Conservation (phyloP, 2,329 filamentous ascomycete genomes). For the Seiridium unicorne region DNA sequence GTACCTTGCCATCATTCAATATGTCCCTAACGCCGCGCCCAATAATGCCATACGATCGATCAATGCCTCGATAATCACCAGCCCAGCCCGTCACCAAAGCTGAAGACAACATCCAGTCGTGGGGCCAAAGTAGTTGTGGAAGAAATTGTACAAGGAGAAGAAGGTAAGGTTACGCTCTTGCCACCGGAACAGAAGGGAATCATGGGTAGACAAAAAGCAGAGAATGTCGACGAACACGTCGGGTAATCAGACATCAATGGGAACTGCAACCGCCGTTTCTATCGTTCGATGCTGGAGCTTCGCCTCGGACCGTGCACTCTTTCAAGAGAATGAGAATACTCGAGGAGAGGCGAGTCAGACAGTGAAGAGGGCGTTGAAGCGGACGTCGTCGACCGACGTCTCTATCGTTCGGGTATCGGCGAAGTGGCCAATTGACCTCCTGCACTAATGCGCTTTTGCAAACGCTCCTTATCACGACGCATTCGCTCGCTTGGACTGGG, state of each 20-base stretch:
- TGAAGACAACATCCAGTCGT: conserved; percentile 4
- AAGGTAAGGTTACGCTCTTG: not conserved
- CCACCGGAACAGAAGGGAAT: not conserved
- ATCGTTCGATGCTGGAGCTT: conserved; percentile 26
- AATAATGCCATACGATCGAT: not conserved
- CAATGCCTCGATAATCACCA: not conserved
- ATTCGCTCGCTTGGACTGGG: conserved; percentile 43
- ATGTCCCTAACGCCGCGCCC: conserved; percentile 1
- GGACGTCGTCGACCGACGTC: conserved; percentile 28
- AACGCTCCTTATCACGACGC: conserved; percentile 64
- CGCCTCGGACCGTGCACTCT: conserved; percentile 15
- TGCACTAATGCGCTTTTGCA: conserved; percentile 78
- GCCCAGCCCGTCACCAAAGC: conserved; percentile 1
- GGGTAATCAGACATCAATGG: conserved; percentile 22
- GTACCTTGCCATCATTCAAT: not conserved
- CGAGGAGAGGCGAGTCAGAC: conserved; percentile 15
- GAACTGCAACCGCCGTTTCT: conserved; percentile 31
- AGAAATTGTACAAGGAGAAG: not conserved
- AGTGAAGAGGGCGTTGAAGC: conserved; percentile 12
- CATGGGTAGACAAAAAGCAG: conserved; percentile 17
- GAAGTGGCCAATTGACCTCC: conserved; percentile 69
- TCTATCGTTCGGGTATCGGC: conserved; percentile 55
- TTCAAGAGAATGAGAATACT: conserved; percentile 11
- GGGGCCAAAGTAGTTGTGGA: not conserved
- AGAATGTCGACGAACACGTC: conserved; percentile 19